Percentiles rank a stretch among this genome's conserved stretches.
Evolutionary conservation across 2,329 filamentous ascomycete species (phyloP).

Genomic region (Phialocephala subalpina): DNA sequence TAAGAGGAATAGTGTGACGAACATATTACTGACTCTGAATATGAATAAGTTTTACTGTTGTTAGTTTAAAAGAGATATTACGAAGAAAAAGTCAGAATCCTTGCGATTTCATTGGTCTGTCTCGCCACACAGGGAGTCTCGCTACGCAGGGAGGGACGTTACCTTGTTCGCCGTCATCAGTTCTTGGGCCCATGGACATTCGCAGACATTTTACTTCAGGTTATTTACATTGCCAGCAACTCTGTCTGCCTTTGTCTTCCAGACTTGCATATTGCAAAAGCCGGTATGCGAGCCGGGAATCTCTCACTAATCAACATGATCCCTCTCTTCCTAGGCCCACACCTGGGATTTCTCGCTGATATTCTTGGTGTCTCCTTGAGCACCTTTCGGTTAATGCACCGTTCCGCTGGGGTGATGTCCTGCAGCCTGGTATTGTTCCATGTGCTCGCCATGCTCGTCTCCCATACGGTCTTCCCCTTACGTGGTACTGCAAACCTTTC

Average conservation of each 20-base stretch:
- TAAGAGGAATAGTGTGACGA: no score
- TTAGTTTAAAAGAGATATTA: no score
- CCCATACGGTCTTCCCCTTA: conserved; percentile 14
- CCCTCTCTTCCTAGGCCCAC: conserved; percentile 33
- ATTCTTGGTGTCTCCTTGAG: conserved; percentile 15
- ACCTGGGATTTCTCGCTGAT: conserved; percentile 38
- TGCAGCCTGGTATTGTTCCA: conserved; percentile 31
- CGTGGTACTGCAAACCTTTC: conserved; percentile 25
- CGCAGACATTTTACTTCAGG: conserved; percentile 24
- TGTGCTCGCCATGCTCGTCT: conserved; percentile 24
- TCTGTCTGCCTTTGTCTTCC: conserved; percentile 28
- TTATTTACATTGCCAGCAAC: conserved; percentile 26
- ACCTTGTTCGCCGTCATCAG: conserved; percentile 25
- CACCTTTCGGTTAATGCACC: conserved; percentile 10
- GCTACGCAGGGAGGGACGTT: no score
- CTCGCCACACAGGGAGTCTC: no score
- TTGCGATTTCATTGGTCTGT: no score
- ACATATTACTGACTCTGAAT: no score
- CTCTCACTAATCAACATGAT: conserved; percentile 33
- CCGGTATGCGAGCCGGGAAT: conserved; percentile 25
- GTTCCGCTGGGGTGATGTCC: conserved; percentile 2
- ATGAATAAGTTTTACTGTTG: no score
- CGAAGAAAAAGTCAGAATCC: no score
- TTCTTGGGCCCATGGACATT: conserved; percentile 28
- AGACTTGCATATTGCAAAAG: conserved; percentile 23